Evolutionary conservation across 768 basidiomycete genomes (phyloP).

Genomic region (Candolleomyces aberdarensis): DNA sequence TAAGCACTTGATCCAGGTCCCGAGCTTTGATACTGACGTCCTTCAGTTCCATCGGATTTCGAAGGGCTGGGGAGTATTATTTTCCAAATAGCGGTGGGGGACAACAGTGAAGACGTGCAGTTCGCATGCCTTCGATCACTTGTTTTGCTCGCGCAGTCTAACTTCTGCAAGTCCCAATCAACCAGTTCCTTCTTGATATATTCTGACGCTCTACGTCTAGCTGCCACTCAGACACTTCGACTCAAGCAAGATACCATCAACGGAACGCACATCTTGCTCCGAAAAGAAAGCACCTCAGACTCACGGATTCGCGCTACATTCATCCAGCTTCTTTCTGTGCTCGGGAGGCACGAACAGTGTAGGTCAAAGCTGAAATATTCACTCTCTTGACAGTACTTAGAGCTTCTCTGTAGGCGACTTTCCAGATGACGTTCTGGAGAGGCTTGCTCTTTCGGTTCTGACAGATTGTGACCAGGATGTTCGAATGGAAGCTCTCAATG

Average conservation of each 20-base stretch:
- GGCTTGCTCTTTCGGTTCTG: background rate
- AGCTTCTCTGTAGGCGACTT: background rate
- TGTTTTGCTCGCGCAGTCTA: background rate
- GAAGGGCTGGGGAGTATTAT: background rate
- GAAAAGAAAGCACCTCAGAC: no score
- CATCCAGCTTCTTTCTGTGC: background rate
- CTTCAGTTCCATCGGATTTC: background rate
- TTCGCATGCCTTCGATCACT: background rate
- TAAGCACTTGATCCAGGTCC: background rate
- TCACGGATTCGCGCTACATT: no score
- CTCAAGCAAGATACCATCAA: no score
- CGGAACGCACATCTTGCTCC: no score
- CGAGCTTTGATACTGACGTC: no score
- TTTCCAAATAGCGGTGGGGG: background rate
- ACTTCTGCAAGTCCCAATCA: no score
- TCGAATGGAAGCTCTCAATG: background rate
- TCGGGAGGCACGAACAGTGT: background rate
- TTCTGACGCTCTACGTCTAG: no score
- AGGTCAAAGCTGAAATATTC: no score
- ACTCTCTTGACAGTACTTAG: no score
- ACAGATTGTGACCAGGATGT: background rate
- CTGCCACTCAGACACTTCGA: no score
- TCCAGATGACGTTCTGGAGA: background rate
- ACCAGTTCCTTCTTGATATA: no score
- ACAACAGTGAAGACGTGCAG: background rate